Base-by-base conservation (phyloP, 768 basidiomycete genomes). In the Suillus subluteus region DNA sequence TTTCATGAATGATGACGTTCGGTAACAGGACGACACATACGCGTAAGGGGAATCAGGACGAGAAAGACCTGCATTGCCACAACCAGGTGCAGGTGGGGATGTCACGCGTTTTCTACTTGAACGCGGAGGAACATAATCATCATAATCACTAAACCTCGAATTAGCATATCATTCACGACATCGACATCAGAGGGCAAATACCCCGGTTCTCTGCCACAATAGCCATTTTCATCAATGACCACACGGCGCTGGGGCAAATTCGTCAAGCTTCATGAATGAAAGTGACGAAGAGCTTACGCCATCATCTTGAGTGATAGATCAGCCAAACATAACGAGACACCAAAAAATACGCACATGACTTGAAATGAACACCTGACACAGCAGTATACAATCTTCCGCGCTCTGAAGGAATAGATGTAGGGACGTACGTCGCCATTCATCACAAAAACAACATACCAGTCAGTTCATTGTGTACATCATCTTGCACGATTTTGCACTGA, bases 361-460 rank as follows among this genome's bases (percentile, higher is more conserved):
- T 65, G 41, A 70, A 70, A 48, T 73, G 72, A 5, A 70, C 37
- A 3, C 72, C 72, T 4, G 72, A 63, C 7, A 58, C 61, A 58
- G 66, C 50, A 15, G 65, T 41, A 52, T 73, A 72, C 5, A 56
- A 56, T 41, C 26, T 26, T n/a, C 71, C 71, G 9, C 72, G 68
- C 26, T 62, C 46, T 59, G 15, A 5, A 16, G 1, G 11, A 43
- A 43, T 30, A 12, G 13, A 61, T 50, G 38, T 46, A 5, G 40
- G 23, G 23, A 32, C 11, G 6, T 18, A 7, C 2, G 1, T 59
- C 38, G 6, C 26, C 5, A 13, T 7, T 21, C 41, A 18, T 43
- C 11, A 13, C 5, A 32, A 37, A 32, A 58, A 26, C 12, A 3
- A 40, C 61, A 6, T 50, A 72, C 72, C 72, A 21, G 38, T 63